Percentiles rank a stretch among this genome's conserved stretches.
These are phyloP conservation scores for Astrothelium macrocarpum DNA, from an alignment of 495 filamentous ascomycete genomes.

Conservation along the genomic window DNA sequence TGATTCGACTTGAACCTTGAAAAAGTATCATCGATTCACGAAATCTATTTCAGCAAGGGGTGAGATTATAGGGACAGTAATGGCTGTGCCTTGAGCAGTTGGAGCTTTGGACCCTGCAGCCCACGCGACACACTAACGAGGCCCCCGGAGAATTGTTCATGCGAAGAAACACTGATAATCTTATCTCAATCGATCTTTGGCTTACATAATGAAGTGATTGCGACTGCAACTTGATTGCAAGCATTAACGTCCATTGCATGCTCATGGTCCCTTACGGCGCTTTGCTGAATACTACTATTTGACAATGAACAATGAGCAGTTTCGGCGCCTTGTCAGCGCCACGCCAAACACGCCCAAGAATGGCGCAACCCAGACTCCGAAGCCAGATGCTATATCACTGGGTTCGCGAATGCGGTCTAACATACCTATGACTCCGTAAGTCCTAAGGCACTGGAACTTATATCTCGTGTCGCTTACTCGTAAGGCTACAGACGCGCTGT, in stretches of 20 bases:
- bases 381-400: constrained; percentile 34
- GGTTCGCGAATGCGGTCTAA: constrained; percentile 40
- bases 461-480: background rate
- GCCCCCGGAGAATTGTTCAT: background rate
- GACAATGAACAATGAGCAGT: constrained; percentile 92
- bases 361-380: constrained; percentile 26
- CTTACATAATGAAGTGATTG: background rate
- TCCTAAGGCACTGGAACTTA: background rate
- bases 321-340: constrained; percentile 71
- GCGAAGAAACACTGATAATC: background rate
- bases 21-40: too few relatives aligned
- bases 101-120: too few relatives aligned
- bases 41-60: too few relatives aligned
- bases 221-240: too few relatives aligned
- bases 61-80: too few relatives aligned
- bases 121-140: background rate
- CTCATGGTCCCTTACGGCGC: too few relatives aligned
- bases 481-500: constrained; percentile 53
- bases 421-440: constrained; percentile 37
- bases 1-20: too few relatives aligned
- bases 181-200: background rate
- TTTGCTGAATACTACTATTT: background rate
- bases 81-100: too few relatives aligned
- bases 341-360: constrained; percentile 28
- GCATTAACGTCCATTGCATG: too few relatives aligned